A percentile compares a stretch with the other conserved stretches of the same genome.
Evolutionary conservation across 176 grass and related monocot species (phyloP).

Genomic region (Pontederia crassipes): DNA sequence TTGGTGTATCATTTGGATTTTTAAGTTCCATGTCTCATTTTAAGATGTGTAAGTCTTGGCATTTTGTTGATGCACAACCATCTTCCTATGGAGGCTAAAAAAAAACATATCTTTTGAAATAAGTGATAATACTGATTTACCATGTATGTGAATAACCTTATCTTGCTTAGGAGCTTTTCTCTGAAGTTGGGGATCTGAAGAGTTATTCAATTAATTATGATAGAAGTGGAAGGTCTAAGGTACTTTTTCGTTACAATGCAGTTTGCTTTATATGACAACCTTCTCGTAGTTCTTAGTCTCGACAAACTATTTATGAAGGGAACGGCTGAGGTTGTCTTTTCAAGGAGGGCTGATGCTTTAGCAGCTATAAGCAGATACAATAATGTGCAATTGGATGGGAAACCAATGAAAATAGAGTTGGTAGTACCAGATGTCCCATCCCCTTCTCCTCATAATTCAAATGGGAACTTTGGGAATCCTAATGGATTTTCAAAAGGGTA

Average conservation of each 20-base stretch:
- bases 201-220: conserved; percentile 85
- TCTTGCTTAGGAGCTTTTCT: conserved; percentile 62
- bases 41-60: no score
- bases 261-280: not conserved
- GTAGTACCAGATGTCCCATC: conserved; percentile 52
- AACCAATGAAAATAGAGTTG: conserved; percentile 75
- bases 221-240: conserved; percentile 65
- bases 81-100: no score
- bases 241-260: conserved; percentile 14
- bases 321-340: conserved; percentile 76
- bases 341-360: conserved; percentile 68
- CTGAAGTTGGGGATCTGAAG: conserved; percentile 74
- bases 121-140: no score
- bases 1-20: no score
- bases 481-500: conserved; percentile 31
- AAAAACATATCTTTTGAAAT: no score
- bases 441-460: conserved; percentile 20
- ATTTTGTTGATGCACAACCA: no score
- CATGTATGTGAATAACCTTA: not conserved
- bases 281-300: not conserved
- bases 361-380: conserved; percentile 72
- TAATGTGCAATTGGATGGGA: conserved; percentile 81
- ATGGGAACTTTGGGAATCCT: conserved; percentile 18
- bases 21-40: no score
- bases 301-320: conserved; percentile 25